phyloP scores from a whole-genome alignment of 2,329 filamentous ascomycete genomes.

The Daldinia sp. region DNA sequence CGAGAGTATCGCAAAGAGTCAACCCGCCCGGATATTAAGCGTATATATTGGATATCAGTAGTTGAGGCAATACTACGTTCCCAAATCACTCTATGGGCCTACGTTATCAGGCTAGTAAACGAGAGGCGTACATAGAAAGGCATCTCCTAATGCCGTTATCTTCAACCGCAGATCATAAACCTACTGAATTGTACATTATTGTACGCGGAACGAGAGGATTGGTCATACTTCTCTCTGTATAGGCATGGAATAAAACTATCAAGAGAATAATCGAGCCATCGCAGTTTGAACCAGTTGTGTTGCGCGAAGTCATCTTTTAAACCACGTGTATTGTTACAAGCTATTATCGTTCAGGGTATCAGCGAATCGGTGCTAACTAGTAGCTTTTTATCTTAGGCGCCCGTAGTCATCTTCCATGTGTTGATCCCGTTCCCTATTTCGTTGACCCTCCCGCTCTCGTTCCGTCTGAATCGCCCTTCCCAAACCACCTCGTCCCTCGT shows the following conservation, averaged over 20 bases:
- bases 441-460: slow-evolving; percentile 53
- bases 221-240: slow-evolving; percentile 12
- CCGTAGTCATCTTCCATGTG: slow-evolving; percentile 67
- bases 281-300: not conserved
- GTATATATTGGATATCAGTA: not conserved
- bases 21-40: slow-evolving; percentile 92
- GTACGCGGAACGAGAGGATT: slow-evolving; percentile 17
- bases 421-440: slow-evolving; percentile 47
- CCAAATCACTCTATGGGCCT: not conserved
- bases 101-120: not conserved
- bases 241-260: slow-evolving; percentile 2
- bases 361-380: slow-evolving; percentile 29
- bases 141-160: not conserved
- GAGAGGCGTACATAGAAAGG: not conserved
- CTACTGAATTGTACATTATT: slow-evolving; percentile 36
- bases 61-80: not conserved
- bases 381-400: slow-evolving; percentile 57
- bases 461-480: slow-evolving; percentile 76
- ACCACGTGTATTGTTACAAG: slow-evolving; percentile 14
- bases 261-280: not conserved
- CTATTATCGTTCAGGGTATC: slow-evolving; percentile 31
- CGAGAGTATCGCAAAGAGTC: slow-evolving; percentile 88
- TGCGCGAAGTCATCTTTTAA: not conserved
- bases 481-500: slow-evolving; percentile 90
- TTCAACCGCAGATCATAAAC: not conserved